A percentile compares a stretch with the other conserved stretches of the same genome.
These are phyloP conservation scores for Polyporus tsugae DNA, from an alignment of 1,284 basidiomycete genomes.

Conservation along the genomic window DNA sequence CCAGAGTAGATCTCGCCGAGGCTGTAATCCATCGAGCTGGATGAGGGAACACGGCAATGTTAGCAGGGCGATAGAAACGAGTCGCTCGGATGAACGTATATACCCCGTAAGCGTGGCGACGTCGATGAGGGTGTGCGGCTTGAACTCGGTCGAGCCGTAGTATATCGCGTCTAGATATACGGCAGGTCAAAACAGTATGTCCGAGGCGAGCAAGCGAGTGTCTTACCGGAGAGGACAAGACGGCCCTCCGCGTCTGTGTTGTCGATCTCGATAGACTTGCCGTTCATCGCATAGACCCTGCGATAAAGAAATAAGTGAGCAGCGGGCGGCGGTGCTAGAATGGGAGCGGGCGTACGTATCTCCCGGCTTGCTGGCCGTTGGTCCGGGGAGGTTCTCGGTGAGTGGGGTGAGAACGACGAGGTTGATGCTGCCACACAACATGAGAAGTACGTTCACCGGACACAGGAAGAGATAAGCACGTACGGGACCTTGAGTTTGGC, in stretches of 20 bases:
- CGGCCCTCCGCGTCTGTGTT: constrained; percentile 93
- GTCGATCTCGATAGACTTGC: constrained; percentile 88
- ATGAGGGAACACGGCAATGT: neutral
- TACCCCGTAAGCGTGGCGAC: constrained; percentile 84
- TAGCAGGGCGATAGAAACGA: neutral
- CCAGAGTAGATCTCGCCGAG: constrained; percentile 82
- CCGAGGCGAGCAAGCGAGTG: neutral
- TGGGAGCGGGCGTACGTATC: constrained; percentile 62
- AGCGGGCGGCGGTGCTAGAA: neutral
- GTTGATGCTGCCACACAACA: constrained; percentile 65
- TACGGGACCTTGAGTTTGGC: constrained; percentile 84
- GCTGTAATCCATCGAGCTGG: constrained; percentile 71
- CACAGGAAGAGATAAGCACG: constrained; percentile 34
- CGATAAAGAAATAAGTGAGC: neutral
- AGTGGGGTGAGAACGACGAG: constrained; percentile 77
- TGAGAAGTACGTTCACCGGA: neutral
- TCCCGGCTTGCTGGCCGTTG: constrained; percentile 88
- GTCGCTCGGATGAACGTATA: constrained; percentile 23
- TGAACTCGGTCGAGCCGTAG: constrained; percentile 82
- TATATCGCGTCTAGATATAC: constrained; percentile 75
- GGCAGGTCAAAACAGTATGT: neutral
- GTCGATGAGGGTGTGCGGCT: constrained; percentile 86
- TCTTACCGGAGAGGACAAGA: constrained; percentile 73
- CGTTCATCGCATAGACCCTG: constrained; percentile 89
- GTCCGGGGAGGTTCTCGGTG: constrained; percentile 90